A percentile compares a stretch with the other conserved stretches of the same genome.
Conservation (phyloP, 1,284 basidiomycete species). For the Ganoderma resinaceum region DNA sequence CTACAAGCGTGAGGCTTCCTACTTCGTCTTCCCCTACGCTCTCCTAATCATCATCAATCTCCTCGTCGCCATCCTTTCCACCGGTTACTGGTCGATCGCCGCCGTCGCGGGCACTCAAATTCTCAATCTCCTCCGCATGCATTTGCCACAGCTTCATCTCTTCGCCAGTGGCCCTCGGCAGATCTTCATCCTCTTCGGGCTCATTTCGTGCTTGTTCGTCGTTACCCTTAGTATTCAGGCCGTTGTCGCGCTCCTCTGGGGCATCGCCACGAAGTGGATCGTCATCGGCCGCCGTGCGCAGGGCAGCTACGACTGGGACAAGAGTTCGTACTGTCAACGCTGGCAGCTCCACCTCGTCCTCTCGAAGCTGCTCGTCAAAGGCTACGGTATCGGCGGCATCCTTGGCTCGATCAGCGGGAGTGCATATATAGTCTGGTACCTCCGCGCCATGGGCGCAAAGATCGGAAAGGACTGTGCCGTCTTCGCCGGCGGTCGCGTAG, state of each 20-base stretch:
- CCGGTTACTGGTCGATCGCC: slow-evolving; percentile 51
- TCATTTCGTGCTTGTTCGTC: slow-evolving; percentile 46
- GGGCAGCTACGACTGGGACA: slow-evolving; percentile 32
- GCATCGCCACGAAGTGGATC: slow-evolving; percentile 48
- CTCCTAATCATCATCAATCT: slow-evolving; percentile 46
- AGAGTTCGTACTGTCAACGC: slow-evolving; percentile 33
- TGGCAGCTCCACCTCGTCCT: slow-evolving; percentile 33
- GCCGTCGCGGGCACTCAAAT: slow-evolving; percentile 49
- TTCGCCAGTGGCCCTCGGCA: slow-evolving; percentile 46
- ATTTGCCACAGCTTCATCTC: slow-evolving; percentile 40
- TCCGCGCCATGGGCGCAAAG: slow-evolving; percentile 30
- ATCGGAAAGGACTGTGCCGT: slow-evolving; percentile 30
- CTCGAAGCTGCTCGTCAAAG: slow-evolving; percentile 28
- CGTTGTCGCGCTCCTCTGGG: slow-evolving; percentile 44
- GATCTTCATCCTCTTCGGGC: slow-evolving; percentile 45
- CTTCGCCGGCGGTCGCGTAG: slow-evolving; percentile 28
- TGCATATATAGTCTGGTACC: slow-evolving; percentile 29
- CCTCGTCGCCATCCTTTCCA: slow-evolving; percentile 36
- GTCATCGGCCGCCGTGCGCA: slow-evolving; percentile 44
- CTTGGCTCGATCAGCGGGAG: slow-evolving; percentile 25
- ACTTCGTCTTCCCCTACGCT: slow-evolving; percentile 51
- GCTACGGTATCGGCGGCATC: slow-evolving; percentile 29
- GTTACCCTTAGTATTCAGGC: slow-evolving; percentile 46
- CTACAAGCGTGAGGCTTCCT: slow-evolving; percentile 50
- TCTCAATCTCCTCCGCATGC: slow-evolving; percentile 43